Evolutionary conservation across 371 early-diverging fungal genomes (phyloP).

Genomic region (Saksenaea vasiformis): DNA sequence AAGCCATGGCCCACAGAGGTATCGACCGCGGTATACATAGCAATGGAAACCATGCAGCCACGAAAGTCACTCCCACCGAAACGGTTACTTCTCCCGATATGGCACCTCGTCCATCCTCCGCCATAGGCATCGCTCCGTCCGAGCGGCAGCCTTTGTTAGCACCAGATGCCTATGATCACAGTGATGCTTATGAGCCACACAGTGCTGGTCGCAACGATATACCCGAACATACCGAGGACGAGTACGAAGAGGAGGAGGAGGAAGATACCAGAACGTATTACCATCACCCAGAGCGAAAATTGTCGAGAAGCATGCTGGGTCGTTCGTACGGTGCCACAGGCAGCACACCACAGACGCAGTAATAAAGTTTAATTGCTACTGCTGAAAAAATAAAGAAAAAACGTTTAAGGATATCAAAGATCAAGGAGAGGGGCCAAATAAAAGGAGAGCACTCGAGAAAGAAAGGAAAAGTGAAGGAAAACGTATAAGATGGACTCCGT

Average conservation of each 20-base stretch:
- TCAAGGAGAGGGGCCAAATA: not conserved
- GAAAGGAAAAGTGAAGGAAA: not conserved
- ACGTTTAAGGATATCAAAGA: not conserved
- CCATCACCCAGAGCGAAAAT: conserved; percentile 58
- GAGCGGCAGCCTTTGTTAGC: conserved; percentile 18
- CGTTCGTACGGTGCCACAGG: conserved; percentile 24
- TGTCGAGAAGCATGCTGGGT: conserved; percentile 26
- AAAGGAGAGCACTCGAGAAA: not conserved
- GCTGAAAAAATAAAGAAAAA: not conserved
- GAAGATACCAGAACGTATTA: conserved; percentile 45
- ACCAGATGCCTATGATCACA: not conserved
- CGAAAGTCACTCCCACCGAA: not conserved
- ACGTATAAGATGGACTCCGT: not conserved
- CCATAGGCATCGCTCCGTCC: conserved; percentile 5
- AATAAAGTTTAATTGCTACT: not conserved
- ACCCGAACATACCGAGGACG: conserved; percentile 3
- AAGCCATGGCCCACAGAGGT: conserved; percentile 14
- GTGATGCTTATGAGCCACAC: not conserved
- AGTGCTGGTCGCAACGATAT: conserved; percentile 3
- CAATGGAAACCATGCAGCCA: not conserved
- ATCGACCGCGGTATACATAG: conserved; percentile 4
- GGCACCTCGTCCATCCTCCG: conserved; percentile 1
- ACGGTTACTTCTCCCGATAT: not conserved
- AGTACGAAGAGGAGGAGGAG: conserved; percentile 11
- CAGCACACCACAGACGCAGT: not conserved